These are phyloP conservation scores for Tulasnella calospora DNA, from an alignment of 768 basidiomycete genomes.

Conservation along the genomic window DNA sequence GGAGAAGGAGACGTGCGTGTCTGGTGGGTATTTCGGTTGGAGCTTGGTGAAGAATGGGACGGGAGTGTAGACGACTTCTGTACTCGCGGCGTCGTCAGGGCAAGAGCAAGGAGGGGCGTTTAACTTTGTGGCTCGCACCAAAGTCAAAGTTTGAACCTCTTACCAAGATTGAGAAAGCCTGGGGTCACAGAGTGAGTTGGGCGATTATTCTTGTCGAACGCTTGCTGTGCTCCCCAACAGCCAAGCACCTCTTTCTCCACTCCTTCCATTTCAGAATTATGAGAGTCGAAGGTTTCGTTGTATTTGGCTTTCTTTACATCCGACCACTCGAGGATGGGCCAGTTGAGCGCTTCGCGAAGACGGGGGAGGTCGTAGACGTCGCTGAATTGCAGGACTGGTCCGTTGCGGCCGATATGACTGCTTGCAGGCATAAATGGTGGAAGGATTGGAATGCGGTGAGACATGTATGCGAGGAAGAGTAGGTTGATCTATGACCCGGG, in stretches of 20 bases:
- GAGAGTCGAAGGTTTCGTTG: not conserved
- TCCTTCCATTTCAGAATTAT: not conserved
- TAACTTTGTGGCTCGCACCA: not conserved
- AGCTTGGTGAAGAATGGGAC: constrained; percentile 2
- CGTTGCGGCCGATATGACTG: not conserved
- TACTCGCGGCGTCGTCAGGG: not conserved
- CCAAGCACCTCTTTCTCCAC: not conserved
- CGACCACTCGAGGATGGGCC: constrained; percentile 57
- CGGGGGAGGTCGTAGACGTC: constrained; percentile 58
- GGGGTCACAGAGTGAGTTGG: not conserved
- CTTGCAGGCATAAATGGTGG: constrained; percentile 5
- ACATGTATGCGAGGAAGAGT: constrained; percentile 1
- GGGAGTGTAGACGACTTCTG: constrained; percentile 3
- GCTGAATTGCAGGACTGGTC: constrained; percentile 40
- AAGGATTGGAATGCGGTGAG: constrained; percentile 7
- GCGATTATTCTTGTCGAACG: not conserved
- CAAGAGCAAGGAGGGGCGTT: not conserved
- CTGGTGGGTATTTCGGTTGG: not conserved
- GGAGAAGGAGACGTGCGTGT: constrained; percentile 29
- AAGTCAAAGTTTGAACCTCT: not conserved
- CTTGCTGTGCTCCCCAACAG: not conserved
- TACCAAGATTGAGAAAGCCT: not conserved
- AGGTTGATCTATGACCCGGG: not conserved
- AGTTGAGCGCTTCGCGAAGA: constrained; percentile 43
- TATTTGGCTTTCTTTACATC: constrained; percentile 49